Evolutionary conservation across 805 yeast genomes (phyloP).

Genomic region (Candida chauliodis): DNA sequence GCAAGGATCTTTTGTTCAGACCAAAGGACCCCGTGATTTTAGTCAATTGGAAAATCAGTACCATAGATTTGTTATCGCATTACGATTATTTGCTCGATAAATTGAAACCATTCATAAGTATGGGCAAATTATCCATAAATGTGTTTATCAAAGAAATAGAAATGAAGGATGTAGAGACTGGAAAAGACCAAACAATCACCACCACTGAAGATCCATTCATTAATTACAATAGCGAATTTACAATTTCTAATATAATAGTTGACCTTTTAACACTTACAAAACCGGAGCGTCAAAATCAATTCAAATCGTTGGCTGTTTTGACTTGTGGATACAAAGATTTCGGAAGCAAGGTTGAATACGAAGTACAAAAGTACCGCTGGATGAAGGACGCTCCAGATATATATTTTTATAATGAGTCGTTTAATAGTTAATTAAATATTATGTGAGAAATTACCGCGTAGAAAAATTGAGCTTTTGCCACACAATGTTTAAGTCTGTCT

Average conservation of each 20-base stretch:
- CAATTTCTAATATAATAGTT: neutral
- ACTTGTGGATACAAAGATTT: conserved; percentile 40
- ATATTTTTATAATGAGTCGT: conserved; percentile 39
- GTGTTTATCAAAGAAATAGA: conserved; percentile 22
- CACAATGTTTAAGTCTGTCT: conserved; percentile 15
- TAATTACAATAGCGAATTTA: neutral
- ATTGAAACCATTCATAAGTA: conserved; percentile 20
- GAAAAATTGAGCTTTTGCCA: conserved; percentile 17
- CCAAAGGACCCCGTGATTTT: conserved; percentile 24
- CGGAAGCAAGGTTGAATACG: conserved; percentile 23
- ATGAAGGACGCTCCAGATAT: conserved; percentile 32
- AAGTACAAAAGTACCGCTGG: conserved; percentile 28
- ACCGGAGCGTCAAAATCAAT: conserved; percentile 6
- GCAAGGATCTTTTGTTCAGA: conserved; percentile 30
- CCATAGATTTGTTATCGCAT: conserved; percentile 29
- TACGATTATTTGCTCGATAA: conserved; percentile 30
- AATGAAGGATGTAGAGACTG: conserved; percentile 4
- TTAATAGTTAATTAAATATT: conserved; percentile 6
- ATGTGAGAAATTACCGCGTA: conserved; percentile 9
- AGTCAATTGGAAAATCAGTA: conserved; percentile 32
- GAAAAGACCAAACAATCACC: conserved; percentile 2
- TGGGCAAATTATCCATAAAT: conserved; percentile 22
- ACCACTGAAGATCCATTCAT: neutral
- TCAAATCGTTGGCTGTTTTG: conserved; percentile 34
- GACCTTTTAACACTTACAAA: neutral